A percentile compares a stretch with the other conserved stretches of the same genome.
Evolutionary conservation across 805 yeast species (phyloP).

Genomic region (Barnettozyma wickerhamii): DNA sequence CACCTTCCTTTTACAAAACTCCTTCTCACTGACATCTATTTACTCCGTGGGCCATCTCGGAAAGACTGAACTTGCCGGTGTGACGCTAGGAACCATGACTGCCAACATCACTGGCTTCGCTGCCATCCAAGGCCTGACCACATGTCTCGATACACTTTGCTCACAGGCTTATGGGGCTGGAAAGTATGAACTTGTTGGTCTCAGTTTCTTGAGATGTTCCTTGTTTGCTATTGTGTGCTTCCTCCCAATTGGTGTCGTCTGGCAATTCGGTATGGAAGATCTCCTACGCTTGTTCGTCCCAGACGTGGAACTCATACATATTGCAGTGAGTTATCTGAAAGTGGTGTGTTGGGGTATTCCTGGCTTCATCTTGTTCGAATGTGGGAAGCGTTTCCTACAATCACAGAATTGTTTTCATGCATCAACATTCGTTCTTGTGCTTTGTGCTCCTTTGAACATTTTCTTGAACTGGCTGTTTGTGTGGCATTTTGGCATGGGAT

Average conservation of each 20-base stretch:
- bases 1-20: constrained; percentile 25
- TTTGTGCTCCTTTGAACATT: constrained; percentile 63
- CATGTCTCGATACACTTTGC: constrained; percentile 78
- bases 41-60: constrained; percentile 72
- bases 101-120: constrained; percentile 73
- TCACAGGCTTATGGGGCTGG: constrained; percentile 86
- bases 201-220: constrained; percentile 69
- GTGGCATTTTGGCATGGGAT: constrained; percentile 69
- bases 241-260: constrained; percentile 21
- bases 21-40: constrained; percentile 25
- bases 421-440: constrained; percentile 60
- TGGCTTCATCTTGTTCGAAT: constrained; percentile 72
- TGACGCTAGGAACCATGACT: constrained; percentile 79
- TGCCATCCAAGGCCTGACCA: constrained; percentile 76
- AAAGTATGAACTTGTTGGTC: constrained; percentile 65
- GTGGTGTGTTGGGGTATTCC: constrained; percentile 68
- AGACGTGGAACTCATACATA: constrained; percentile 16
- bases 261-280: constrained; percentile 18
- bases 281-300: constrained; percentile 20
- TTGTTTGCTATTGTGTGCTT: constrained; percentile 24
- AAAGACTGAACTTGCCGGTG: constrained; percentile 75
- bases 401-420: constrained; percentile 88
- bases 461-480: constrained; percentile 59
- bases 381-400: constrained; percentile 76
- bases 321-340: constrained; percentile 58